Conservation (phyloP, 176 grass and related monocot genomes). For the Triticum timopheevii region DNA sequence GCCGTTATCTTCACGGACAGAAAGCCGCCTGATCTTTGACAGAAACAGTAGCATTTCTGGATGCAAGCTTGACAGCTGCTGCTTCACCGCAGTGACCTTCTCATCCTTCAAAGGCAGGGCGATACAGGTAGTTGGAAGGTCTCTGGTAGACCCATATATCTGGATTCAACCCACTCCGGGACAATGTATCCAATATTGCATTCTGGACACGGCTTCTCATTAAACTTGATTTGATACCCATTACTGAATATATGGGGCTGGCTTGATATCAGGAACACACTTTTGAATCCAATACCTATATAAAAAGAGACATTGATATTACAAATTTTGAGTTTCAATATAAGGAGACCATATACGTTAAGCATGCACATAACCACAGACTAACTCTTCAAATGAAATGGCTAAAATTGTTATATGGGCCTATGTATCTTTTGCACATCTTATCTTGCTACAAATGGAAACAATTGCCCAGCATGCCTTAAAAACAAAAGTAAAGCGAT, state of each 20-base stretch:
- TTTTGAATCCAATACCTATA: conserved; percentile 87
- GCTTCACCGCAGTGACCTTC: conserved; percentile 61
- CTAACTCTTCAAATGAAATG: background rate
- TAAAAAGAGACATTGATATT: background rate
- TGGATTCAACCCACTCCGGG: conserved; percentile 68
- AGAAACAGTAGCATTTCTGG: conserved; percentile 81
- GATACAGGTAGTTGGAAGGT: conserved; percentile 61
- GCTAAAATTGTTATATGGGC: too few relatives aligned
- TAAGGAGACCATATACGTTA: background rate
- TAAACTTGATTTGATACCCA: conserved; percentile 78
- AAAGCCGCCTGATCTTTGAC: conserved; percentile 55
- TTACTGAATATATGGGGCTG: conserved; percentile 85
- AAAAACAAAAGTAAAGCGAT: too few relatives aligned
- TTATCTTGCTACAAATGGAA: too few relatives aligned
- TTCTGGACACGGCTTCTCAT: conserved; percentile 62
- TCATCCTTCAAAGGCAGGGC: conserved; percentile 62
- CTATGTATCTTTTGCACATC: too few relatives aligned
- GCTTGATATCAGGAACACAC: conserved; percentile 65
- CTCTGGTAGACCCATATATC: conserved; percentile 50
- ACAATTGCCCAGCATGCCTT: too few relatives aligned
- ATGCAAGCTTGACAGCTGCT: conserved; percentile 65
- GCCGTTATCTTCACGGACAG: background rate
- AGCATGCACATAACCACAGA: background rate
- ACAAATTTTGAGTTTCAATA: background rate
- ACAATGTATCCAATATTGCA: conserved; percentile 83